Conservation (phyloP, 306 rosid species). For the Rubus idaeus region DNA sequence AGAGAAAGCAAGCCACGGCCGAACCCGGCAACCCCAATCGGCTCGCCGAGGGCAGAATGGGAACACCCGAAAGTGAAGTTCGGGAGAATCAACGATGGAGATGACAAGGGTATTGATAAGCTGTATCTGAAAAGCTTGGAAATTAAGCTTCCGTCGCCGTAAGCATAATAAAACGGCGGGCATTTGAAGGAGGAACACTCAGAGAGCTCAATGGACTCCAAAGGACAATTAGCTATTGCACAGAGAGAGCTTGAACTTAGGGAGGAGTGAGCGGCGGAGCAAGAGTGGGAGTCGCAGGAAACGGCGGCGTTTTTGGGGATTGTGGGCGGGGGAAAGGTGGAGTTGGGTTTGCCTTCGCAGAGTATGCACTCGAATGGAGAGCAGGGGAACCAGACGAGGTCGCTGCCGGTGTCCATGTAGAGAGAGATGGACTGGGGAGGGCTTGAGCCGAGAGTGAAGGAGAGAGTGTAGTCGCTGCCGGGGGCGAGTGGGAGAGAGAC, state of each 20-base stretch:
- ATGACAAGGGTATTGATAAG: constrained; percentile 41
- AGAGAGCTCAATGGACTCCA: constrained; percentile 66
- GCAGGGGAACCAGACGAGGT: constrained; percentile 96
- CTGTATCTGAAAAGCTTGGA: constrained; percentile 55
- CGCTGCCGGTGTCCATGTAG: constrained; percentile 97
- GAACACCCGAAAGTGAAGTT: constrained; percentile 93
- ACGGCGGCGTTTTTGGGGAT: constrained; percentile 39
- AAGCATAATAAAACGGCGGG: constrained; percentile 87
- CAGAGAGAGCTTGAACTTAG: constrained; percentile 62
- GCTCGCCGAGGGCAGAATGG: constrained; percentile 82
- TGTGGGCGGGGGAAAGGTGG: constrained; percentile 40
- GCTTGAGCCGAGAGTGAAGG: constrained; percentile 53
- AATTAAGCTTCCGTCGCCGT: constrained; percentile 82
- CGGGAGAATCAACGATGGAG: constrained; percentile 46
- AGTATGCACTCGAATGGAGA: constrained; percentile 86
- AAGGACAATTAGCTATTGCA: constrained; percentile 74
- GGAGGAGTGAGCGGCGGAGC: constrained; percentile 67
- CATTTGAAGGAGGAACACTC: constrained; percentile 66
- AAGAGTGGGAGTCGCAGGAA: constrained; percentile 67
- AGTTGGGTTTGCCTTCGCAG: constrained; percentile 75
- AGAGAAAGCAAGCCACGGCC: constrained; percentile 76
- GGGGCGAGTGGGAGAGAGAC: constrained; percentile 82
- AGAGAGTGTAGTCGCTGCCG: constrained; percentile 84
- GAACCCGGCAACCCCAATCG: constrained; percentile 91
- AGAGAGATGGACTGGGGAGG: constrained; percentile 65